A percentile compares a stretch with the other conserved stretches of the same genome.
These are phyloP conservation scores for Boletus putidus DNA, from an alignment of 1,284 basidiomycete genomes.

Conservation along the genomic window DNA sequence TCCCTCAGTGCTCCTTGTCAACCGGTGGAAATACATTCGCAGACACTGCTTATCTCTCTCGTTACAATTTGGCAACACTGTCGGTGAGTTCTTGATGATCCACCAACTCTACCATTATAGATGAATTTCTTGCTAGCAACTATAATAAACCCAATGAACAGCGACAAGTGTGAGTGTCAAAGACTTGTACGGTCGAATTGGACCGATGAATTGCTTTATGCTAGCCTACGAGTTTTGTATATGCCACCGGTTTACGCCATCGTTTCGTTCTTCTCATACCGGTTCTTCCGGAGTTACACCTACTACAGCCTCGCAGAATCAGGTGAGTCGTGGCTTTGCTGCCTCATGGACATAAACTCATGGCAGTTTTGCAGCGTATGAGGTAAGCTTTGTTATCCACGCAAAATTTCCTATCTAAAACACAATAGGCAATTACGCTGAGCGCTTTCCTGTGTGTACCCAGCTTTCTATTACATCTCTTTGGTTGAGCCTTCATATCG, in stretches of 20 bases:
- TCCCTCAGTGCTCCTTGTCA: background rate
- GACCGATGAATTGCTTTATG: background rate
- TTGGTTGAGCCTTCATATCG: constrained; percentile 3
- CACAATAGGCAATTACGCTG: constrained; percentile 64
- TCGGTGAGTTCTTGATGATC: constrained; percentile 46
- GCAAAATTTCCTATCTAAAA: constrained; percentile 35
- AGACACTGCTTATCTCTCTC: constrained; percentile 63
- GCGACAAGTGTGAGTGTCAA: constrained; percentile 65
- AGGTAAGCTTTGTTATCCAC: constrained; percentile 33
- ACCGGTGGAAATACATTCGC: background rate
- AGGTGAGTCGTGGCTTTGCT: constrained; percentile 44
- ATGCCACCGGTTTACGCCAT: constrained; percentile 83
- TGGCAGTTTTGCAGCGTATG: constrained; percentile 36
- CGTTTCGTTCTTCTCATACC: constrained; percentile 85
- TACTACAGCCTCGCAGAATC: constrained; percentile 79
- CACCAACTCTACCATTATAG: background rate
- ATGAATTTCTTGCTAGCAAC: constrained; percentile 44
- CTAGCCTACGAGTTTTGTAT: constrained; percentile 64
- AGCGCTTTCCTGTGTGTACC: constrained; percentile 72
- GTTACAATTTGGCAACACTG: constrained; percentile 59
- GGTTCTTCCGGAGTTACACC: constrained; percentile 78
- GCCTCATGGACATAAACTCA: constrained; percentile 8
- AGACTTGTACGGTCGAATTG: background rate
- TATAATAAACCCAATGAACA: constrained; percentile 70
- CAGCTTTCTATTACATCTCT: constrained; percentile 23